Evolutionary conservation across 176 grass and related monocot species (phyloP), one percentile per base, ranked within the genome.

Genomic region (Triticum monococcum): DNA sequence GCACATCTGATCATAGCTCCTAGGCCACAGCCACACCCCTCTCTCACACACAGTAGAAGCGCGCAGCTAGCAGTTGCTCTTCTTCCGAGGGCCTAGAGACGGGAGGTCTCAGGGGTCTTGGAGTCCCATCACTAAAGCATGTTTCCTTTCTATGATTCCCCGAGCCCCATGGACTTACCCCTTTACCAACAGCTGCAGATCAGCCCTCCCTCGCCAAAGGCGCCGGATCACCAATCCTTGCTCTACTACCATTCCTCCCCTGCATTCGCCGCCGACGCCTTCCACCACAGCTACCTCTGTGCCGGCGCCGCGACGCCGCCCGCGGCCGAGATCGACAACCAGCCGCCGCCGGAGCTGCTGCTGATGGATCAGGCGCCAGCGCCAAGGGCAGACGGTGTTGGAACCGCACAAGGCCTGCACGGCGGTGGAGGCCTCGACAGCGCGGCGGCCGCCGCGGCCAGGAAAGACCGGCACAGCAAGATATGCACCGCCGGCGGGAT

Each of bases 391-490:
- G 61, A 41, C n/a, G 28, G 12, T 32, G 73, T 4, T 60, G 26
- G 20, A 71, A 83, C 61, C 71, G 65, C 41, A 12, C 56, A 78
- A 31, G 52, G 12, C 8, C 40, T 14, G 70, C 70, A 45, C 70
- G 12, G 72, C 33, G 66, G 24, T 3, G 56, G 8, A 14, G 28
- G 65, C 52, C 28, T 77, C 38, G 79, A 81, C 14, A 41, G 62
- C 80, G 84, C 65, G 60, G 82, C 70, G 5, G 79, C 75, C 1
- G 71, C 74, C 9, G 83, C 77, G 6, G 81, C 80, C n/a, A 89
- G 93, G 85, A 98, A 98, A 81, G 93, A 95, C 56, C 73, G 96
- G 46, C 96, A 98, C 75, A 98, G 93, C 90, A 98, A 98, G 87
- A 98, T 98, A 79, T 78, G 84, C 82, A 98, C 96, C 3, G 96